A percentile compares a stretch with the other conserved stretches of the same genome.
phyloP scores from a whole-genome alignment of 495 filamentous ascomycete genomes.

The Geoglossum glabrum region DNA sequence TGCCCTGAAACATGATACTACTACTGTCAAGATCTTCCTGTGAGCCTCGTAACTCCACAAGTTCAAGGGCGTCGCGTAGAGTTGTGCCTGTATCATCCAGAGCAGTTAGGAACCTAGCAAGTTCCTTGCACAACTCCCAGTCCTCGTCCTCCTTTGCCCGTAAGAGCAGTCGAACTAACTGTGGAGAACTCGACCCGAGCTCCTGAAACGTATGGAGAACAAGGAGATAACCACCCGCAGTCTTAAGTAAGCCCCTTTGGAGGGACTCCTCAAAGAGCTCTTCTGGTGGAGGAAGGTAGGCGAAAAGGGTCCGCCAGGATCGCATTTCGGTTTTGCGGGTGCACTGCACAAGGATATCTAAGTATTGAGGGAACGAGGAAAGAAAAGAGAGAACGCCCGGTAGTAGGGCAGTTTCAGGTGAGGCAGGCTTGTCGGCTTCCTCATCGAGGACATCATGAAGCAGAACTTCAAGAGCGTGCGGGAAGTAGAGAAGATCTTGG shows the following conservation, averaged over 20 bases:
- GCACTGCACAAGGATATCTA: slow-evolving; percentile 93
- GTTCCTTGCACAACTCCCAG: slow-evolving; percentile 92
- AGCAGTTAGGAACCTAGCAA: slow-evolving; percentile 81
- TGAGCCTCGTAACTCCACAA: slow-evolving; percentile 33
- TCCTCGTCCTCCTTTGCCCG: slow-evolving; percentile 67
- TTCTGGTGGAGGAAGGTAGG: slow-evolving; percentile 70
- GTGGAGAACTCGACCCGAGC: slow-evolving; percentile 43
- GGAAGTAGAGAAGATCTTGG: slow-evolving; percentile 68
- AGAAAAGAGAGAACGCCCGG: slow-evolving; percentile 78
- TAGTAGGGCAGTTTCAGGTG: slow-evolving; percentile 48
- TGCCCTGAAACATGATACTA: neutral
- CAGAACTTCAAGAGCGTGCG: slow-evolving; percentile 80
- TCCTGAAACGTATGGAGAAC: slow-evolving; percentile 89
- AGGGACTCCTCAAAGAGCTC: slow-evolving; percentile 85
- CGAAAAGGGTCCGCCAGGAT: slow-evolving; percentile 85
- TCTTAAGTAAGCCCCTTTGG: slow-evolving; percentile 68
- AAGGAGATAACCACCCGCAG: slow-evolving; percentile 89
- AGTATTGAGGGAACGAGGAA: slow-evolving; percentile 70
- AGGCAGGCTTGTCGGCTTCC: slow-evolving; percentile 55
- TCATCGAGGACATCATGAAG: slow-evolving; percentile 88
- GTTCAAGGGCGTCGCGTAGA: slow-evolving; percentile 53
- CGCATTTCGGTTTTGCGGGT: slow-evolving; percentile 92
- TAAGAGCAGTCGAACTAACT: slow-evolving; percentile 65
- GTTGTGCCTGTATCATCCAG: slow-evolving; percentile 75
- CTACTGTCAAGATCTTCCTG: neutral